Conservation (phyloP, 2,329 filamentous ascomycete species). For the Talaromyces sp. region DNA sequence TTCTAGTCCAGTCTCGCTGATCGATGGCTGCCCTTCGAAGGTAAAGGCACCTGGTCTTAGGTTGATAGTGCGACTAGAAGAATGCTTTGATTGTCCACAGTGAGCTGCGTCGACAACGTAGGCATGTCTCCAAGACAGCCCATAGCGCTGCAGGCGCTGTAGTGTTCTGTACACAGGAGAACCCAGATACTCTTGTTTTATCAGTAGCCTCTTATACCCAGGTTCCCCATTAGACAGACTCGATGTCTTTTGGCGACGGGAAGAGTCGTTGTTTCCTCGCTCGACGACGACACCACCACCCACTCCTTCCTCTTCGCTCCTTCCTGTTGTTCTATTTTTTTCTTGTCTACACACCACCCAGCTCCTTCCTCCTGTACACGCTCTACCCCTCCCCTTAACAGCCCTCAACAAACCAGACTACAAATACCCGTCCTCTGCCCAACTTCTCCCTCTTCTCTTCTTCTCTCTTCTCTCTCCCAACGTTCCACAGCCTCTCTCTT, state of each 20-base stretch:
- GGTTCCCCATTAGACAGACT: background rate
- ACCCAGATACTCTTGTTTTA: background rate
- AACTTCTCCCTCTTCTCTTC: constrained; percentile 10
- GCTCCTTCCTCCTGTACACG: background rate
- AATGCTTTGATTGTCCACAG: too few relatives aligned
- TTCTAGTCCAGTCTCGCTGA: background rate
- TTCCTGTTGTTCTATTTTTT: background rate
- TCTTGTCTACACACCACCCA: too few relatives aligned
- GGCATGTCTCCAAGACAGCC: too few relatives aligned
- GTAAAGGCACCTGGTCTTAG: too few relatives aligned
- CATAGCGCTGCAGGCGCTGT: too few relatives aligned
- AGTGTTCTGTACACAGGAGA: too few relatives aligned
- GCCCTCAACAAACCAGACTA: background rate
- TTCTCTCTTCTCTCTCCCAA: constrained; percentile 2
- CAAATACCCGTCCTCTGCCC: constrained; percentile 1
- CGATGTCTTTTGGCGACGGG: background rate
- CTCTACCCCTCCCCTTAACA: background rate
- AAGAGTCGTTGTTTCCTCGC: background rate
- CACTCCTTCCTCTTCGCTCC: background rate
- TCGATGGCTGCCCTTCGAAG: background rate
- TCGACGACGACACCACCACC: background rate
- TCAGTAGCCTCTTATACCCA: too few relatives aligned
- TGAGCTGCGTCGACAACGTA: too few relatives aligned
- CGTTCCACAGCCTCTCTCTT: background rate
- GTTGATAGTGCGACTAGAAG: too few relatives aligned